A percentile compares a stretch with the other conserved stretches of the same genome.
phyloP scores from a whole-genome alignment of 257 asterid species.

The Ligustrum vulgare region DNA sequence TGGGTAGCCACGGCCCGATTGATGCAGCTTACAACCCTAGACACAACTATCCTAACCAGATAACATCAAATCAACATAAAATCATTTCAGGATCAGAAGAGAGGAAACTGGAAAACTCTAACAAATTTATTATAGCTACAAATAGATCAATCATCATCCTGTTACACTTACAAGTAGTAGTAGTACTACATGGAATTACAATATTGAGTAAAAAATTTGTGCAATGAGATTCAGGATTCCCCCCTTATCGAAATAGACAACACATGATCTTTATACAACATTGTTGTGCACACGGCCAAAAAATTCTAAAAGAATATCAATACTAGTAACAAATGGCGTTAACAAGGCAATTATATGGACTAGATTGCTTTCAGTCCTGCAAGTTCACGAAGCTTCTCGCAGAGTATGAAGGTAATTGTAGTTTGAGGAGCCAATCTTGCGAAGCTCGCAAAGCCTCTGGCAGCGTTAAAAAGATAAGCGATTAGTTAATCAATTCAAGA shows the following conservation, averaged over 20 bases:
- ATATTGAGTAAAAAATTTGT: neutral
- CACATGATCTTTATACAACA: neutral
- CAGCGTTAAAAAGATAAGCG: neutral
- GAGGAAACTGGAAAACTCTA: neutral
- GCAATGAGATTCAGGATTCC: neutral
- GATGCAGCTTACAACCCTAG: too few species aligned
- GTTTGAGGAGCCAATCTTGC: slow-evolving; percentile 97
- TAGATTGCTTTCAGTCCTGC: slow-evolving; percentile 83
- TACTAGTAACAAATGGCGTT: neutral
- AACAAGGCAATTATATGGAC: neutral
- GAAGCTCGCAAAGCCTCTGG: slow-evolving; percentile 81
- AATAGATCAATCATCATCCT: neutral
- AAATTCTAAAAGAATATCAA: neutral
- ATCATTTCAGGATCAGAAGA: too few species aligned
- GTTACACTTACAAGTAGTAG: neutral
- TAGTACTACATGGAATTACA: neutral
- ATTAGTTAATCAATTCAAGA: slow-evolving; percentile 8
- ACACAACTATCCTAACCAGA: too few species aligned
- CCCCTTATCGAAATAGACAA: neutral
- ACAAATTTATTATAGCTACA: neutral
- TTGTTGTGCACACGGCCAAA: neutral
- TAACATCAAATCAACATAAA: too few species aligned
- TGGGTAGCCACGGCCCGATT: too few species aligned
- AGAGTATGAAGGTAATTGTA: slow-evolving; percentile 77
- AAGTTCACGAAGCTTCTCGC: slow-evolving; percentile 80